Base-by-base conservation (phyloP, 768 basidiomycete genomes). In the Lactarius quietus region DNA sequence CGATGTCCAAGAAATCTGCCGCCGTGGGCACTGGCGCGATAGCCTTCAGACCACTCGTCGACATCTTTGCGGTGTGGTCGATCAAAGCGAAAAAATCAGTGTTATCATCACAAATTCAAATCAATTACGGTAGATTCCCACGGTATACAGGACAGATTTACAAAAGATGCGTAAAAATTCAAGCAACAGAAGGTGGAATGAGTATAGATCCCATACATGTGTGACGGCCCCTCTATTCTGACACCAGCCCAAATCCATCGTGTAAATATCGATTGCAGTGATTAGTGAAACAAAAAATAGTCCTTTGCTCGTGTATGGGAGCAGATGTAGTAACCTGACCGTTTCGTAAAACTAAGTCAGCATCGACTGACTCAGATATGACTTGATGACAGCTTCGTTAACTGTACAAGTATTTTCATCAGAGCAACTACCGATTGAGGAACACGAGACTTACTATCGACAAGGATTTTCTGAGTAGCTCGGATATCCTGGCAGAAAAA, bases 21-120 rank as follows among this genome's bases (percentile, higher is more conserved):
- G 96, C 94, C 51, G 93, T 97, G 55, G 97, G 97, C 59, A 99
- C 96, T n/a, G 97, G 97, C 58, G 97, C 92, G 75, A 99, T 99
- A 55, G 91, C 89, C 80, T 98, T 98, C 72, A 98, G 83, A 63
- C 93, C 92, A 76, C 90, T 93, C 59, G 92, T 91, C 75, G 92
- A 92, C 84, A 85, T 85, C 60, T 74, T 75, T 4, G 31, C 3
- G 12, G 28, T 39, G 36, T 35, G 0, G 9, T 33, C 31, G 28
- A 33, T 18, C 17, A n/a, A 26, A 15, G 15, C 12, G n/a, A 51
- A 15, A 26, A 51, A 51, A 51, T 51, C 48, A 14, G 26, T 51
- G 48, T 51, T 51, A 51, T 51, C 23, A 28, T 51, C 48, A 51
- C 23, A 55, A 55, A 55, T 35, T 55, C 15, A 33, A n/a, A 31